A percentile compares a stretch with the other conserved stretches of the same genome.
Evolutionary conservation across 148 eudicot species (phyloP).

Genomic region (Cornus kousa): DNA sequence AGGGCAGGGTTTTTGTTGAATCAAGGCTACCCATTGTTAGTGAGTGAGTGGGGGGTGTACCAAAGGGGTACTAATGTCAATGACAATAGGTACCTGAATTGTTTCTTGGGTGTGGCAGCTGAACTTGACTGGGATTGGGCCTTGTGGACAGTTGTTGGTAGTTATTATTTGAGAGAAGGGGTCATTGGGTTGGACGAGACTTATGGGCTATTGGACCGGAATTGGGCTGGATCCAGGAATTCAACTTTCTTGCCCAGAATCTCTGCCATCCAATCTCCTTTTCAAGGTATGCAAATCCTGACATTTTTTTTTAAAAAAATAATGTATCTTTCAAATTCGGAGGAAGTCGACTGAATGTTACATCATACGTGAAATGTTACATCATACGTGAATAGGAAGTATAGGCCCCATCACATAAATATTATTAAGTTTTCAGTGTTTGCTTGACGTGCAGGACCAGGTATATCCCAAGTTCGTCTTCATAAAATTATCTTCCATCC

Average conservation of each 20-base stretch:
- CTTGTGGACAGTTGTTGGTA: slow-evolving; percentile 74
- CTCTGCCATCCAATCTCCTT: slow-evolving; percentile 59
- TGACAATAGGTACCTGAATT: slow-evolving; percentile 74
- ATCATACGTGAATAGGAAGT: too few relatives aligned
- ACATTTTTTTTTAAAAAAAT: too few relatives aligned
- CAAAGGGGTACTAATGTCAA: slow-evolving; percentile 59
- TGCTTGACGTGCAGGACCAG: slow-evolving; percentile 54
- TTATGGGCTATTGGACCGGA: slow-evolving; percentile 58
- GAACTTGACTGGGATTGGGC: slow-evolving; percentile 88
- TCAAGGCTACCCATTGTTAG: slow-evolving; percentile 74
- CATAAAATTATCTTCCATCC: slow-evolving; percentile 77
- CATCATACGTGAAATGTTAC: too few relatives aligned
- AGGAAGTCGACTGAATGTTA: too few relatives aligned
- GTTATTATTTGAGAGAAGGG: slow-evolving; percentile 72
- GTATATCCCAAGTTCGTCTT: slow-evolving; percentile 15
- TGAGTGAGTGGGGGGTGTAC: slow-evolving; percentile 87
- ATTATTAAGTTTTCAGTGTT: not conserved
- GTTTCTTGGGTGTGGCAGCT: slow-evolving; percentile 73
- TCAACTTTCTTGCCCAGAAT: slow-evolving; percentile 56
- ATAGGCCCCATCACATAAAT: too few relatives aligned
- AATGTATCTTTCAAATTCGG: too few relatives aligned
- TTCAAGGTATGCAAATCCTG: slow-evolving; percentile 46
- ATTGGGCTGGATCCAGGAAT: slow-evolving; percentile 60
- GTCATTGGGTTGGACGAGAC: slow-evolving; percentile 54
- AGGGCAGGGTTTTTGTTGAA: slow-evolving; percentile 49